Conservation (phyloP, 768 basidiomycete species). For the Psilocybe sp. region DNA sequence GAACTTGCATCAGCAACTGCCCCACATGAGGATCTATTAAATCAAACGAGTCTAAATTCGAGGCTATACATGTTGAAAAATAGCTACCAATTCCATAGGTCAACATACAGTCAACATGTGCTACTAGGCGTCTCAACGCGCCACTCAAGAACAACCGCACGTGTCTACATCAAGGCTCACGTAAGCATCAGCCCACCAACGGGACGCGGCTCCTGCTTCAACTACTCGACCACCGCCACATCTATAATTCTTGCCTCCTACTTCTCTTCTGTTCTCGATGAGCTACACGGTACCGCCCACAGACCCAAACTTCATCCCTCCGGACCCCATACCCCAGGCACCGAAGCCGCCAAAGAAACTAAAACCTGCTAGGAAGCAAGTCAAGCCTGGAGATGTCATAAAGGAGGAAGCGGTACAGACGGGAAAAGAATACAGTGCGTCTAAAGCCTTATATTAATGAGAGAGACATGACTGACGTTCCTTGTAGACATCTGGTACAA, state of each 20-base stretch:
- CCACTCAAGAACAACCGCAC: too few species aligned
- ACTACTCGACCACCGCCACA: too few species aligned
- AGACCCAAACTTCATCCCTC: conserved; percentile 6
- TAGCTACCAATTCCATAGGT: too few species aligned
- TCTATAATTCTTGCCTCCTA: neutral
- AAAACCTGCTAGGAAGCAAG: conserved; percentile 92
- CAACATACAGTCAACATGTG: too few species aligned
- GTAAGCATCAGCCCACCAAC: too few species aligned
- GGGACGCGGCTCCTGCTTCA: too few species aligned
- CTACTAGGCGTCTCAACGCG: too few species aligned
- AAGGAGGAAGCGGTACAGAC: conserved; percentile 88
- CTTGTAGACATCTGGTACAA: conserved; percentile 93
- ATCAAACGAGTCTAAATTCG: too few species aligned
- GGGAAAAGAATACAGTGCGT: conserved; percentile 94
- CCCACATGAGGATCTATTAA: too few species aligned
- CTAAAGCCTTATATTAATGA: neutral
- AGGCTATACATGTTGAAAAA: too few species aligned
- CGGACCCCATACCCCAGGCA: conserved; percentile 22
- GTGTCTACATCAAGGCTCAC: too few species aligned
- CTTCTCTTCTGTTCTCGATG: conserved; percentile 1
- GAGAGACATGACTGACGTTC: conserved; percentile 6
- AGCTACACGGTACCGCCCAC: conserved; percentile 4
- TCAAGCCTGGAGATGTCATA: conserved; percentile 86
- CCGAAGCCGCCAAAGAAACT: conserved; percentile 56
- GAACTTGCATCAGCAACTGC: too few species aligned